Evolutionary conservation across 2,329 filamentous ascomycete genomes (phyloP), one percentile per base, ranked within the genome.

Genomic region (Thelonectria blattea): DNA sequence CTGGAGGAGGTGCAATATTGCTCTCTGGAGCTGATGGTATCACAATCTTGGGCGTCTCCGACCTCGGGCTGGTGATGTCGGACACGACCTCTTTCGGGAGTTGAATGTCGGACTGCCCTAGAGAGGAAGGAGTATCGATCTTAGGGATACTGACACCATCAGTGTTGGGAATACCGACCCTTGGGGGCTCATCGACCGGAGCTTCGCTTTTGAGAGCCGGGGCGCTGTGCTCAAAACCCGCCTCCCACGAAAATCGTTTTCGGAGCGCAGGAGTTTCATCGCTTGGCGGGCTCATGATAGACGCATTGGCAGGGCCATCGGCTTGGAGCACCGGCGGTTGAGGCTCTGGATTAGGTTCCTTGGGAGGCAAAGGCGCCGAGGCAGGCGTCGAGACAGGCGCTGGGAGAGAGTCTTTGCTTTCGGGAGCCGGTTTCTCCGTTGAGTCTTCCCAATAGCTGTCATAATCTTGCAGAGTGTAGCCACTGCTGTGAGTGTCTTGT

Each of bases 401-500:
- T 22, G 49, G n/a, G 24, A 57, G 53, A 11, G 42, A 39, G 12
- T 58, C 61, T 12, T 63, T 61, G 3, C 60, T 51, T 14, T 46
- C 58, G 3, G 52, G 51, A 4, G 34, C 60, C 0, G 61, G 39
- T 18, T 65, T 70, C 24, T 60, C 67, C 11, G 57, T 64, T 4
- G 71, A 65, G 27, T 82, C 79, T 3, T 81, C 81, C 83, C 88
- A 88, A 70, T 91, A 91, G 65, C 84, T 86, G 58, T 89, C 88
- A 67, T 91, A 91, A 46, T 90, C 87, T 61, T 82, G 82, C 0
- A 86, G 83, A 2, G 90, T 76, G 65, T 90, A 88, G 17, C 82
- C 85, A 71, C 88, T 91, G 52, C 88, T 86, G 42, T 85, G 68
- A 2, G 63, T 45, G 41, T 63, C 65, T 11, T 56, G 61, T 9